These are phyloP conservation scores for Polychaeton citri DNA, from an alignment of 2,329 filamentous ascomycete species.

Conservation along the genomic window DNA sequence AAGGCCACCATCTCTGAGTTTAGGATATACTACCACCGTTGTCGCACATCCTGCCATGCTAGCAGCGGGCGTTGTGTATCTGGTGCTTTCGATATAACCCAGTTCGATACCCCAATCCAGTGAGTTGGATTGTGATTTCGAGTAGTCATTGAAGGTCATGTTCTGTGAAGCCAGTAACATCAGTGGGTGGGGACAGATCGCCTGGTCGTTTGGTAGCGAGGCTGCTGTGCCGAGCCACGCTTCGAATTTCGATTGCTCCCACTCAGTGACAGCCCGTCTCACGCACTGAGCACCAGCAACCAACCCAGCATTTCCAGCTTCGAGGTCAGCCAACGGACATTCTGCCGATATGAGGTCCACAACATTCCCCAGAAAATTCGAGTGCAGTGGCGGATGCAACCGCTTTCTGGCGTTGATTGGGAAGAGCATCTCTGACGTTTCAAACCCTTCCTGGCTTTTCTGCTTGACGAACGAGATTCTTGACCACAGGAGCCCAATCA, in stretches of 20 bases:
- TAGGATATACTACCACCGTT: constrained; percentile 7
- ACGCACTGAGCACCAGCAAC: constrained; percentile 4
- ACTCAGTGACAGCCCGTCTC: constrained; percentile 6
- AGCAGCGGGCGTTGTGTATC: constrained; percentile 5
- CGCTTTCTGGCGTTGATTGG: constrained; percentile 8
- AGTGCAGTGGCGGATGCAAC: constrained; percentile 4
- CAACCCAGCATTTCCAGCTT: constrained; percentile 3
- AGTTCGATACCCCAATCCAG: constrained; percentile 7
- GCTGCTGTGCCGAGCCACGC: constrained; percentile 7
- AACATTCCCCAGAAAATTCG: constrained; percentile 7
- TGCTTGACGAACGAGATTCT: constrained; percentile 4
- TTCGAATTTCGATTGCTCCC: constrained; percentile 4
- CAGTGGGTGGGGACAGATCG: constrained; percentile 7
- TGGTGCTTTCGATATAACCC: constrained; percentile 4
- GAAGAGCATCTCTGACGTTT: constrained; percentile 5
- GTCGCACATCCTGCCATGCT: constrained; percentile 6
- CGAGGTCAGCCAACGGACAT: constrained; percentile 1
- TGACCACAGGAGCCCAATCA: constrained; percentile 10
- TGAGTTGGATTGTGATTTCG: constrained; percentile 5
- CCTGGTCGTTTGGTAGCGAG: constrained; percentile 5
- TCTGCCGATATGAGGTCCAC: constrained; percentile 5
- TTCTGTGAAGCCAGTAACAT: constrained; percentile 6
- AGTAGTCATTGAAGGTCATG: constrained; percentile 9
- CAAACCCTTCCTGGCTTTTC: constrained; percentile 2
- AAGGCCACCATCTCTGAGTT: constrained; percentile 6